Evolutionary conservation across 108 stramenopile species (phyloP).

Genomic region (Skeletonema menzelii): DNA sequence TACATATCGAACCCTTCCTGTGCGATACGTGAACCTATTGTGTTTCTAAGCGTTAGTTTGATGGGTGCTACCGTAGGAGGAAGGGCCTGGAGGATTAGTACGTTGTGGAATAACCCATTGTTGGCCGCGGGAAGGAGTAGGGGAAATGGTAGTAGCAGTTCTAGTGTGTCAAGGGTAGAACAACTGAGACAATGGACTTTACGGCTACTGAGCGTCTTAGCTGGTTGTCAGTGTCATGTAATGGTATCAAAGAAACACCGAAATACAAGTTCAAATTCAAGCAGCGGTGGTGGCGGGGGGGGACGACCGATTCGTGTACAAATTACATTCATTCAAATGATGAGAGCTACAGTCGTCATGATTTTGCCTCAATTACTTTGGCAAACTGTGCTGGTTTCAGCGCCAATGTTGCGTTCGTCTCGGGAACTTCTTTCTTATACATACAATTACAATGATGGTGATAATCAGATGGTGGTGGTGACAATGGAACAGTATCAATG

Average conservation of each 20-base stretch:
- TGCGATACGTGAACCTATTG: neutral
- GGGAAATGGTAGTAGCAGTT: neutral
- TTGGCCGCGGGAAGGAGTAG: neutral
- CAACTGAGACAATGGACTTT: neutral
- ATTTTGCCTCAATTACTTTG: neutral
- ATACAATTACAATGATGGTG: neutral
- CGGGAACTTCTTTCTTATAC: neutral
- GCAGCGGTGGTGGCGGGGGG: neutral
- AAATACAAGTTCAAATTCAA: neutral
- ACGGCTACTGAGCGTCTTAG: neutral
- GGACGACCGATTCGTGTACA: neutral
- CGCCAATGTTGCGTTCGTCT: neutral
- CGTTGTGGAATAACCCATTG: neutral
- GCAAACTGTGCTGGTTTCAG: neutral
- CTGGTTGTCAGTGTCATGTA: neutral
- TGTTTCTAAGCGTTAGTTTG: neutral
- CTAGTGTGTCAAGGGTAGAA: neutral
- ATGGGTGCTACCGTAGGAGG: constrained; percentile 5
- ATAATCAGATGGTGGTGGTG: neutral
- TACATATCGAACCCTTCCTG: neutral
- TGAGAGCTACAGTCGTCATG: constrained; percentile 1
- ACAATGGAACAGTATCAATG: constrained; percentile 4
- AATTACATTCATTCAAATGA: constrained; percentile 1
- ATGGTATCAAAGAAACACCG: neutral
- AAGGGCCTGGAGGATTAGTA: constrained; percentile 4